Base-by-base conservation (phyloP, 306 rosid species). In the Vigna mungo region DNA sequence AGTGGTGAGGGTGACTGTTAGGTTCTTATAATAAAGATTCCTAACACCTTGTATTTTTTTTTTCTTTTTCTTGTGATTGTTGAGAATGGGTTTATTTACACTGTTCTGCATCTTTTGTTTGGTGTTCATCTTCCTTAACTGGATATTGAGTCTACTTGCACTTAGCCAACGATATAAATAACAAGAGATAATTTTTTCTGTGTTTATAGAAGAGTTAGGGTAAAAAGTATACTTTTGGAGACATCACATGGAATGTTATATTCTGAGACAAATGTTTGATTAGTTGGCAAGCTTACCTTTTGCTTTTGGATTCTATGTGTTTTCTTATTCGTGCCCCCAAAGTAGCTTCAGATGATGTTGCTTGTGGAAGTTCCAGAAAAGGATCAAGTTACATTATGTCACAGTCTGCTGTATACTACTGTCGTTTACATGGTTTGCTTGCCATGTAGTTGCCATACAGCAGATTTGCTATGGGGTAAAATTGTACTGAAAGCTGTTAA, bases 61-160 rank as follows among this genome's bases (percentile, higher is more conserved):
- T 18, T 1, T 9, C 36, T 15, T 27, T 36, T 48, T 78, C 36
- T 67, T 54, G 16, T 12, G 68, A 12, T 41, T 48, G 18, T 49
- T 48, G 46, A 25, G 25, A 21, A 30, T 43, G 23, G 44, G 43
- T 65, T 67, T 63, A 32, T 65, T 67, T 63, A 32, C 46, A 44
- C 62, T 54, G 36, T 30, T 60, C 54, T 25, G 41, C 34, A 58
- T 17, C 65, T 47, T 12, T 8, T 37, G 3, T 67, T 66, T 51
- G 71, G 61, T 27, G 15, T 48, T 69, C 32, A 25, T 74, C 71
- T 16, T 58, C 46, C 66, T 27, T 5, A 21, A 75, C 62, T 68
- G 34, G 47, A 67, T 25, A 32, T 66, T 54, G 49, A 21, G 68
- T 81, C 18, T 68, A 18, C 58, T 68, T 68, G 46, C 32, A 74